Percentiles rank a stretch among this genome's conserved stretches.
phyloP scores from a whole-genome alignment of 2,329 filamentous ascomycete species.

The Pseudodiploospora longispora region DNA sequence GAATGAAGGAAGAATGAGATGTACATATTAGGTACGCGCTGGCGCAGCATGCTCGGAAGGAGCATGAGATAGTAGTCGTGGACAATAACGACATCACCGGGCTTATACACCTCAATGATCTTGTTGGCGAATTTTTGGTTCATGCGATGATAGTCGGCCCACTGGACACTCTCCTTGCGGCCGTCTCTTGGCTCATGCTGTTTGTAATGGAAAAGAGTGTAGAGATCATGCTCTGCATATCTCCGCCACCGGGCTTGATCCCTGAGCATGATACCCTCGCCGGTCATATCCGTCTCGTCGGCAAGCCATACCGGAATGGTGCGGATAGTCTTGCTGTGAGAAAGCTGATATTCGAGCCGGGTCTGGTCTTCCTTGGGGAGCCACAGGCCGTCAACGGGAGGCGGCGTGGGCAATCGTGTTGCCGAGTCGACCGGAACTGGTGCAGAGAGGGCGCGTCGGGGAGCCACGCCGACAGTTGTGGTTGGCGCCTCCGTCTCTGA shows the following conservation, averaged over 20 bases:
- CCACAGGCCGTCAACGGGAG: slow-evolving; percentile 59
- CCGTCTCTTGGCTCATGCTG: slow-evolving; percentile 86
- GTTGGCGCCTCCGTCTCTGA: slow-evolving; percentile 36
- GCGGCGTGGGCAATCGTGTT: slow-evolving; percentile 46
- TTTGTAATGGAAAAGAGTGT: slow-evolving; percentile 93
- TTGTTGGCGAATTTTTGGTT: slow-evolving; percentile 87
- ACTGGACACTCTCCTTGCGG: slow-evolving; percentile 69
- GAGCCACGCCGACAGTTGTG: slow-evolving; percentile 41
- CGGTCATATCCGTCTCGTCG: slow-evolving; percentile 60
- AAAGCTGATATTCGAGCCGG: slow-evolving; percentile 66
- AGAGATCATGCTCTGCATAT: slow-evolving; percentile 86
- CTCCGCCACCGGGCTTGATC: slow-evolving; percentile 82
- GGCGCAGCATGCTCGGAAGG: slow-evolving; percentile 79
- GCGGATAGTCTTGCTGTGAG: slow-evolving; percentile 64
- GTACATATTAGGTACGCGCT: slow-evolving; percentile 80
- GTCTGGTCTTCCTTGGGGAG: slow-evolving; percentile 63
- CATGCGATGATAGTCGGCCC: slow-evolving; percentile 89
- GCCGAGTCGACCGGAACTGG: slow-evolving; percentile 66
- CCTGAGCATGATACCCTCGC: slow-evolving; percentile 64
- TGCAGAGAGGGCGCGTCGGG: slow-evolving; percentile 67
- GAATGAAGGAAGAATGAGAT: slow-evolving; percentile 92
- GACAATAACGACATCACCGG: slow-evolving; percentile 84
- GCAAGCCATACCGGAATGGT: slow-evolving; percentile 85
- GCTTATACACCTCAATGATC: slow-evolving; percentile 82
- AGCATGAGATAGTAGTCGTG: slow-evolving; percentile 94